Evolutionary conservation across 2,329 filamentous ascomycete species (phyloP).

Genomic region (Sporothrix pseudoabietina): DNA sequence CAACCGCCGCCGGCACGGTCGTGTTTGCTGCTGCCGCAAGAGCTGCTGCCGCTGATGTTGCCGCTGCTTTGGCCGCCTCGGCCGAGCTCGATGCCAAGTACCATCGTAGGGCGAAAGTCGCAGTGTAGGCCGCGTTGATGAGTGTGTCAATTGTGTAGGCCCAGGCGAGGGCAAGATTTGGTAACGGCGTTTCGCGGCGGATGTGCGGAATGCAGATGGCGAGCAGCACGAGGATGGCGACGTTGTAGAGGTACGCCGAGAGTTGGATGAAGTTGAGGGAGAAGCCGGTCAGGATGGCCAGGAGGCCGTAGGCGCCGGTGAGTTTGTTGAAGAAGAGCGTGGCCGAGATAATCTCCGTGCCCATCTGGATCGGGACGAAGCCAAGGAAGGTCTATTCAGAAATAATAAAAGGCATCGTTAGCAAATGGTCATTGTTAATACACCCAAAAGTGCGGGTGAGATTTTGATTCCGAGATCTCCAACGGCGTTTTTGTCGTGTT

Average conservation of each 20-base stretch:
- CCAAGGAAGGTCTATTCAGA: slow-evolving; percentile 73
- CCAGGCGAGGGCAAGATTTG: slow-evolving; percentile 80
- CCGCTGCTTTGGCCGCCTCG: slow-evolving; percentile 12
- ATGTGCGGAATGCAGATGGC: slow-evolving; percentile 77
- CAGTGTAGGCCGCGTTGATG: slow-evolving; percentile 80
- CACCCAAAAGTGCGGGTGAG: not conserved
- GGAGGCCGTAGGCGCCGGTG: slow-evolving; percentile 84
- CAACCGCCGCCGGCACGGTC: slow-evolving; percentile 4
- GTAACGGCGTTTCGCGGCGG: slow-evolving; percentile 73
- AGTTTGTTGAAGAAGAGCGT: slow-evolving; percentile 89
- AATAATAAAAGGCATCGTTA: not conserved
- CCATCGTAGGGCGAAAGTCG: slow-evolving; percentile 81
- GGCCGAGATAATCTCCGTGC: slow-evolving; percentile 80
- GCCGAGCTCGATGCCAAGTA: slow-evolving; percentile 56
- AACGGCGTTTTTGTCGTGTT: not conserved
- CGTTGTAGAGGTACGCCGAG: slow-evolving; percentile 88
- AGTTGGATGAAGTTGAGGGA: slow-evolving; percentile 80
- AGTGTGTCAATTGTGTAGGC: slow-evolving; percentile 81
- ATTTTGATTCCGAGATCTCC: not conserved
- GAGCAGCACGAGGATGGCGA: slow-evolving; percentile 68
- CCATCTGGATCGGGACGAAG: slow-evolving; percentile 82
- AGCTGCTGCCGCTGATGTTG: not conserved
- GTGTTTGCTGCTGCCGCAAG: slow-evolving; percentile 5
- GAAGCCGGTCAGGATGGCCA: slow-evolving; percentile 86
- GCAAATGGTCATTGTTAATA: not conserved